Evolutionary conservation across 805 yeast genomes (phyloP), one percentile per base, ranked within the genome.

Genomic region (Alloascoidea africana): DNA sequence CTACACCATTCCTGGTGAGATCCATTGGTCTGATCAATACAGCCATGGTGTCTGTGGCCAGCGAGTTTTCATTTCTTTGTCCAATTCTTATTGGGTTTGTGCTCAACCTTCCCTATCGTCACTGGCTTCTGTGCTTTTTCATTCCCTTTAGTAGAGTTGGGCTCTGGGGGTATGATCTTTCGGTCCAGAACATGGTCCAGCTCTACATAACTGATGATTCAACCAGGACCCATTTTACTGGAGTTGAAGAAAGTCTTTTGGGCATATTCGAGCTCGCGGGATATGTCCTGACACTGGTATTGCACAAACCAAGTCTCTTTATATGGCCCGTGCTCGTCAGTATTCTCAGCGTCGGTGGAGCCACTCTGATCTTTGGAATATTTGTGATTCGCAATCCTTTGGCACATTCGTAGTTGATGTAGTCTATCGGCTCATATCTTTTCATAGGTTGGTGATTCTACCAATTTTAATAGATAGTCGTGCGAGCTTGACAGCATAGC

Each of bases 161-260:
- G 1, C 45, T 62, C 6, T 62, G 66, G 66, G 63, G 66, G 16
- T 60, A 56, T 44, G 65, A 60, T 39, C 44, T 61, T 18, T 46
- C 61, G 17, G 47, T 56, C 1, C 63, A 60, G 41, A 46, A 23
- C n/a, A 23, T 23, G 30, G 30, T 23, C n/a, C 30, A 23, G n/a
- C 30, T 23, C n/a, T 23, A 23, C 30, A 23, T 23, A 8, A 23
- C 30, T 23, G 30, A 23, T 23, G 30, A 23, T 23, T 23, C 30
- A 8, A 8, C 8, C 8, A 23, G 30, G n/a, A 23, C 13, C n/a
- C 30, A 23, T 8, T 23, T 23, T 23, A 23, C 13, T n/a, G 30
- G 13, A 8, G n/a, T 23, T 23, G 30, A 23, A 23, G 30, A 23
- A 23, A 23, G 30, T 23, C 30, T 23, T 8, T 8, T 23, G 8